Evolutionary conservation across 805 yeast genomes (phyloP).

Genomic region (Saccharomycopsis babjevae): DNA sequence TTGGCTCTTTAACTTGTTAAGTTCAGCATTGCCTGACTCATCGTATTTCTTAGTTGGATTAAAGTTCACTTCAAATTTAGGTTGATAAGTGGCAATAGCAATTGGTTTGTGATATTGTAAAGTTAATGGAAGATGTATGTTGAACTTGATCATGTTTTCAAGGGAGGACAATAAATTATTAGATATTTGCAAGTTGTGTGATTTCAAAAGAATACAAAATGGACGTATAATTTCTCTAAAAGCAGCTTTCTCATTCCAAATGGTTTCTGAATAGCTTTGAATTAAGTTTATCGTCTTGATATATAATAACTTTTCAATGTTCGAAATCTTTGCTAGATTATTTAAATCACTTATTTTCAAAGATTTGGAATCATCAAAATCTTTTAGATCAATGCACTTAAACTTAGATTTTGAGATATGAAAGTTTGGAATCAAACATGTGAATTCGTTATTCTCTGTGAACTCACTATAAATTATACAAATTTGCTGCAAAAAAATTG

Average conservation of each 20-base stretch:
- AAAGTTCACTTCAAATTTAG: constrained; percentile 91
- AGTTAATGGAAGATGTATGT: constrained; percentile 57
- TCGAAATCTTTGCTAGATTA: neutral
- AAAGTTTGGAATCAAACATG: neutral
- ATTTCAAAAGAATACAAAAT: constrained; percentile 31
- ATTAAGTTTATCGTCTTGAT: constrained; percentile 25
- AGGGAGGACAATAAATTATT: constrained; percentile 22
- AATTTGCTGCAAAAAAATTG: constrained; percentile 45
- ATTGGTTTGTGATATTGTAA: constrained; percentile 79
- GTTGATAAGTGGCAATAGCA: constrained; percentile 76
- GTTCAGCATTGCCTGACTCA: constrained; percentile 71
- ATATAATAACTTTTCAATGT: constrained; percentile 20
- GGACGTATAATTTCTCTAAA: constrained; percentile 49
- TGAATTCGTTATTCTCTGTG: neutral
- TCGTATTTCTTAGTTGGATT: constrained; percentile 93
- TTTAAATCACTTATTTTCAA: constrained; percentile 8
- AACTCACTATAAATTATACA: constrained; percentile 29
- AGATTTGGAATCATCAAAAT: constrained; percentile 19
- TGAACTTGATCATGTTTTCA: constrained; percentile 27
- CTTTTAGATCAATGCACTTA: neutral
- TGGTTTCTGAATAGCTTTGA: constrained; percentile 24
- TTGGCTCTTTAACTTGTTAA: constrained; percentile 71
- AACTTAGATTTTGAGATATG: neutral
- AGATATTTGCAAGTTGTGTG: constrained; percentile 27
- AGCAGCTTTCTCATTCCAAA: constrained; percentile 58